These are phyloP conservation scores for Intubia oerlemansii DNA, from an alignment of 2,329 filamentous ascomycete genomes.

Conservation along the genomic window DNA sequence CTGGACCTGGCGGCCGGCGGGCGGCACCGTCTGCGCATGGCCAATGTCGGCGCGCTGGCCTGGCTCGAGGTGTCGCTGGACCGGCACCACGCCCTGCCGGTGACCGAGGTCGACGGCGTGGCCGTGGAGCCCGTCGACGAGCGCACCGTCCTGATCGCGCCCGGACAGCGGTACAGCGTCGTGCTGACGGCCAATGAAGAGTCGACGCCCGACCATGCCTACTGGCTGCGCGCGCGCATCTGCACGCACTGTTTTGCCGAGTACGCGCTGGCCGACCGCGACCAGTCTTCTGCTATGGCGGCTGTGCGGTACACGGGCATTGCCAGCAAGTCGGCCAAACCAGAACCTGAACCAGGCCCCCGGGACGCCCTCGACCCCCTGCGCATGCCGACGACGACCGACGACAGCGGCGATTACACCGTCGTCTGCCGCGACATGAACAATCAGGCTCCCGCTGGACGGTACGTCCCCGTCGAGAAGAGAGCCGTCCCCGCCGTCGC, in stretches of 20 bases:
- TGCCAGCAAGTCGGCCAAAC: background rate
- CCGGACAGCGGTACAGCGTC: constrained; percentile 51
- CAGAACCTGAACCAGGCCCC: no score
- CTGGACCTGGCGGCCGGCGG: constrained; percentile 29
- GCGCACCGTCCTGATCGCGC: constrained; percentile 40
- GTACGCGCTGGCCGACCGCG: constrained; percentile 20
- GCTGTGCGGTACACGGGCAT: constrained; percentile 24
- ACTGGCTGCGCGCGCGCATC: constrained; percentile 44
- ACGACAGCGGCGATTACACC: constrained; percentile 13
- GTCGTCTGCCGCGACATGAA: constrained; percentile 29
- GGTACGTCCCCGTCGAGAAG: constrained; percentile 20
- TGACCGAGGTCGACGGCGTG: constrained; percentile 52
- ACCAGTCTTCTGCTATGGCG: constrained; percentile 23
- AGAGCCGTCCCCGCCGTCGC: constrained; percentile 22
- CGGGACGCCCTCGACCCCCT: background rate
- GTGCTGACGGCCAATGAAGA: constrained; percentile 37
- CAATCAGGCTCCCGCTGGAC: constrained; percentile 9
- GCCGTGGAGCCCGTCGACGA: constrained; percentile 37
- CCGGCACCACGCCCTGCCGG: constrained; percentile 27
- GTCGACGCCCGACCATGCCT: constrained; percentile 25
- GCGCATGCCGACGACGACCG: constrained; percentile 13
- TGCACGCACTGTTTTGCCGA: constrained; percentile 36
- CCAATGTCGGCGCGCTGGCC: constrained; percentile 51
- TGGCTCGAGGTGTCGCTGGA: constrained; percentile 54
- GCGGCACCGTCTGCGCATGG: constrained; percentile 42